Conservation (phyloP, 1,284 basidiomycete species). For the Blastosporella zonata region DNA sequence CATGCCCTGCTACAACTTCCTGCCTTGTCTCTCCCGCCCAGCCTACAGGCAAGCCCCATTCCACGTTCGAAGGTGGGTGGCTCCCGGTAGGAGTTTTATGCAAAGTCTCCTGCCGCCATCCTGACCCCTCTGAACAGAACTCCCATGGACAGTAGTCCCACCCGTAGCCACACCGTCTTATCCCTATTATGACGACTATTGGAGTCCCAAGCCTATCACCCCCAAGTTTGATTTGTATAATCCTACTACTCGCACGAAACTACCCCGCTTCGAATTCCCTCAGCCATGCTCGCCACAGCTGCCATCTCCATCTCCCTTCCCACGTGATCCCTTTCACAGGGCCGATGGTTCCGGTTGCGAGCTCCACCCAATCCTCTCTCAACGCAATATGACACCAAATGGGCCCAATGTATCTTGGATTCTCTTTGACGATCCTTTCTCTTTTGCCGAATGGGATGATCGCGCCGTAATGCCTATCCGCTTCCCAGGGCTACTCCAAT, state of each 20-base stretch:
- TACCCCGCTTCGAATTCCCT: conserved; percentile 7
- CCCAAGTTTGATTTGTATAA: conserved; percentile 4
- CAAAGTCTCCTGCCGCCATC: not conserved
- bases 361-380: conserved; percentile 4
- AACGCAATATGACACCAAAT: not conserved
- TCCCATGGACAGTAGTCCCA: not conserved
- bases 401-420: not conserved
- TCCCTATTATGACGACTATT: not conserved
- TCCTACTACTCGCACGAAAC: conserved; percentile 8
- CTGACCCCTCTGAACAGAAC: not conserved
- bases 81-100: not conserved
- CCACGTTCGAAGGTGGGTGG: conserved; percentile 3
- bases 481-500: not conserved
- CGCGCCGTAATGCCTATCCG: not conserved
- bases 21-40: not conserved
- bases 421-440: conserved; percentile 4
- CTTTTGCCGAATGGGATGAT: not conserved
- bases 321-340: not conserved
- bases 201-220: not conserved
- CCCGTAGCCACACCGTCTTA: not conserved
- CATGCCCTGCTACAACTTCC: conserved; percentile 4
- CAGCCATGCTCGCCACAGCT: not conserved
- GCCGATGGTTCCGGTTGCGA: not conserved
- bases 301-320: not conserved
- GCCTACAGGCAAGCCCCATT: conserved; percentile 5